Evolutionary conservation across 2,329 filamentous ascomycete genomes (phyloP), one percentile per base, ranked within the genome.

Genomic region (Sporothrix pseudoabietina): DNA sequence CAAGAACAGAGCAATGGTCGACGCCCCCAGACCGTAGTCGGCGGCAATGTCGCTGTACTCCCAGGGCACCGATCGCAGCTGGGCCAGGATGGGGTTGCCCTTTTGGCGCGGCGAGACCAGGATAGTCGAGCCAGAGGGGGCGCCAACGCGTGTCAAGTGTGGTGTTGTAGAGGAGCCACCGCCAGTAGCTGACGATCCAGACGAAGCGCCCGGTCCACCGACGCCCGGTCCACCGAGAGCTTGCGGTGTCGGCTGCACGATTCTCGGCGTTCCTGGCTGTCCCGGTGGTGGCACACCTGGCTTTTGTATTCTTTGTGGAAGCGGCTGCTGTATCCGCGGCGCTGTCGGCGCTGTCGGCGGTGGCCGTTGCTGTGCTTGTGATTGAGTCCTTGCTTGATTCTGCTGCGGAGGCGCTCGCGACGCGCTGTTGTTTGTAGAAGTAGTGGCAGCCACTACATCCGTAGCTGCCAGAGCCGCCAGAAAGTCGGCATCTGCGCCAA

Each of bases 1-100:
- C 57, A 99, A 85, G 80, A 98, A 99, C 5, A 99, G 86, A 0
- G 93, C 94, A 79, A 95, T 97, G 7, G 94, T 97, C 0, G 94
- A 97, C 57, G 88, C 80, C 0, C 96, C 95, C 32, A 98, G 85
- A 9, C 95, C 91, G 81, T 97, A 99, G 83, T 99, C 96, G 44
- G 95, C 93, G 1, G 92, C 91, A n/a, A 97, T 97, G 79, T 98
- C 95, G 75, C 93, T 94, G 82, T 97, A 98, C 82, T 99, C 96
- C 96, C 96, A 99, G 0, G 94, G 89, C 74, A 97, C 86, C 0
- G 92, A 90, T 74, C 91, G 91, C 78, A 99, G 88, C 81, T 91
- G 89, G 71, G 93, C 92, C 41, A 99, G 84, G 69, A 98, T 92
- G 0, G 96, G 96, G 78, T 99, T 99, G 75, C 95, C 96, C 82